Percentiles rank a stretch among this genome's conserved stretches.
Conservation (phyloP, 768 basidiomycete species). For the Russula brevipes region DNA sequence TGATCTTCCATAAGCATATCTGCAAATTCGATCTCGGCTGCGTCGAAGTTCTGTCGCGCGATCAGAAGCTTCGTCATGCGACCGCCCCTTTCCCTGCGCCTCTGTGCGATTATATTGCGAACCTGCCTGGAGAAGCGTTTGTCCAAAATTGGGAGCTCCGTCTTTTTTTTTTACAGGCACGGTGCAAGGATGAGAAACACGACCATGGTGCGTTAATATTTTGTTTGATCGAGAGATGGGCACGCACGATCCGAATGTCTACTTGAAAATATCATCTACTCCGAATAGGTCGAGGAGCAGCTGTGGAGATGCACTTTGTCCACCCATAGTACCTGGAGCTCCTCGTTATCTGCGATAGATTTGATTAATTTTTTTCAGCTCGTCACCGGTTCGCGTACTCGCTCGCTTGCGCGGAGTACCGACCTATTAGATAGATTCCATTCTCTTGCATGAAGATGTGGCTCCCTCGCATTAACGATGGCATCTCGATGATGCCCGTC, state of each 20-base stretch:
- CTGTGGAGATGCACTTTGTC: slow-evolving; percentile 73
- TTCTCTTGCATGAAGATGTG: slow-evolving; percentile 84
- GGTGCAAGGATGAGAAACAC: too few species aligned
- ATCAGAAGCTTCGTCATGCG: slow-evolving; percentile 59
- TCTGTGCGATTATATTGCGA: slow-evolving; percentile 74
- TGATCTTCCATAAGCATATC: slow-evolving; percentile 97
- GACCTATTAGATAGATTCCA: slow-evolving; percentile 92
- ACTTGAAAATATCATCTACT: slow-evolving; percentile 71
- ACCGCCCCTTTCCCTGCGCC: slow-evolving; percentile 48
- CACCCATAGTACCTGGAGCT: slow-evolving; percentile 89
- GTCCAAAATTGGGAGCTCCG: slow-evolving; percentile 60
- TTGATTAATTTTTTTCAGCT: background rate
- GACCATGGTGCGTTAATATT: background rate
- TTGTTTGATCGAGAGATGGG: background rate
- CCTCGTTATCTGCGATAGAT: slow-evolving; percentile 71
- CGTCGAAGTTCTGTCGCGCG: slow-evolving; percentile 91
- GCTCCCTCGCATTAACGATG: slow-evolving; percentile 74
- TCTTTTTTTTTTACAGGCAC: slow-evolving; percentile 38
- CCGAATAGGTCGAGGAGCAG: slow-evolving; percentile 80
- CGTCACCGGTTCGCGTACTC: background rate
- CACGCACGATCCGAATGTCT: slow-evolving; percentile 61
- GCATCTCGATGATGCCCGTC: slow-evolving; percentile 58
- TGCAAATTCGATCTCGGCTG: slow-evolving; percentile 88
- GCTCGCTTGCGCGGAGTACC: slow-evolving; percentile 24
- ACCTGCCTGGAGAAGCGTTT: slow-evolving; percentile 80